phyloP scores from a whole-genome alignment of 2,329 filamentous ascomycete species.

The Penicillium occitanis region DNA sequence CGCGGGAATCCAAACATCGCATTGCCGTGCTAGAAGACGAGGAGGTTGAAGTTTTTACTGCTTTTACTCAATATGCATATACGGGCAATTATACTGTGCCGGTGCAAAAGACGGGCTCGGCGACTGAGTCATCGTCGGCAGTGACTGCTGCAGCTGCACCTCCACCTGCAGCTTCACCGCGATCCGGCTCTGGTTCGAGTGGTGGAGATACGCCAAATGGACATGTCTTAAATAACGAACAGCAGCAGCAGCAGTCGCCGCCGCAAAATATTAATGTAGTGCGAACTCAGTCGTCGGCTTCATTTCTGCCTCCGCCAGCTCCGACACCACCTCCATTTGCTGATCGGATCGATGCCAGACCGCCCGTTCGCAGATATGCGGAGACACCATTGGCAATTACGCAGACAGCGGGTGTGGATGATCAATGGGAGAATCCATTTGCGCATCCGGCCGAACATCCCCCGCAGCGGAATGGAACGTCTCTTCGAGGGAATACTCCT shows the following conservation, averaged over 20 bases:
- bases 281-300: constrained; percentile 13
- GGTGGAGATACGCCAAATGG: neutral
- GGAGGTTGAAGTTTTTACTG: constrained; percentile 51
- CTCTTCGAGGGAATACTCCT: neutral
- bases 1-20: constrained; percentile 46
- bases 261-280: neutral
- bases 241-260: neutral
- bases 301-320: constrained; percentile 32
- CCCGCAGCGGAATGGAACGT: neutral
- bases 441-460: constrained; percentile 3
- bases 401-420: constrained; percentile 6
- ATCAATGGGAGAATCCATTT: constrained; percentile 20
- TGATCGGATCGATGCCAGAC: constrained; percentile 20
- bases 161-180: constrained; percentile 9
- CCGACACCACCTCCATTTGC: constrained; percentile 31
- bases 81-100: constrained; percentile 49
- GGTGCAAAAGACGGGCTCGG: constrained; percentile 20
- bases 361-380: constrained; percentile 17
- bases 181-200: constrained; percentile 1
- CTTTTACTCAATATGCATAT: constrained; percentile 53
- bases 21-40: constrained; percentile 48
- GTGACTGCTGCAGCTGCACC: constrained; percentile 1
- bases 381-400: constrained; percentile 17
- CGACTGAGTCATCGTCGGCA: neutral
- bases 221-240: neutral